These are phyloP conservation scores for Schizonepeta tenuifolia DNA, from an alignment of 257 asterid species.

Conservation along the genomic window DNA sequence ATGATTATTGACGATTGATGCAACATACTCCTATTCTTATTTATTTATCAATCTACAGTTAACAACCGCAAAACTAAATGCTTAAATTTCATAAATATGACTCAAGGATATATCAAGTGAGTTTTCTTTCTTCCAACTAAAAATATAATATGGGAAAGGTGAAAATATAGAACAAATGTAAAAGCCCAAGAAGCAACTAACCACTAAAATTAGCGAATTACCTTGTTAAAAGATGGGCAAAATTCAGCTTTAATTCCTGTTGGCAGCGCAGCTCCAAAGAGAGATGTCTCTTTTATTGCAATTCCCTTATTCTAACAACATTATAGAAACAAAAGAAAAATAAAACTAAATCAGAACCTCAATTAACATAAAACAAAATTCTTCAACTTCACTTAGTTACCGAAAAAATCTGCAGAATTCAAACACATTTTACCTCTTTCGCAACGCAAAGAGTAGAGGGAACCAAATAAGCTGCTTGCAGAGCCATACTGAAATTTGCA, in stretches of 20 bases:
- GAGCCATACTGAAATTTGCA: constrained; percentile 48
- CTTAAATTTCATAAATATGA: neutral
- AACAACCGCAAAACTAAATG: neutral
- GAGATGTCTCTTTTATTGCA: constrained; percentile 54
- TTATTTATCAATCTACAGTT: neutral
- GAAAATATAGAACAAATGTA: neutral
- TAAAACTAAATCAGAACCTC: neutral
- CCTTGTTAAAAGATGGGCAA: constrained; percentile 48
- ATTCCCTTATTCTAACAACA: constrained; percentile 51
- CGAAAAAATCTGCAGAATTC: neutral
- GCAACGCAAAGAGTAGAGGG: constrained; percentile 54
- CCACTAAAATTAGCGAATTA: neutral
- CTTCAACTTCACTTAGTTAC: neutral
- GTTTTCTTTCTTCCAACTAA: too few species aligned
- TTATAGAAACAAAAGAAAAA: neutral
- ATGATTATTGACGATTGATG: too few species aligned
- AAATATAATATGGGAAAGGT: too few species aligned
- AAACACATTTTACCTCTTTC: constrained; percentile 53
- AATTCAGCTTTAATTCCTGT: constrained; percentile 48
- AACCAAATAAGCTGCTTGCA: constrained; percentile 59
- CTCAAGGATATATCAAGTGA: neutral
- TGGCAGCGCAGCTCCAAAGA: constrained; percentile 66
- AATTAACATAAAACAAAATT: neutral
- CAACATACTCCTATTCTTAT: neutral
- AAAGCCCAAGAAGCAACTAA: too few species aligned